A percentile compares a stretch with the other conserved stretches of the same genome.
phyloP scores from a whole-genome alignment of 306 rosid genomes.

The Prinsepia uniflora region DNA sequence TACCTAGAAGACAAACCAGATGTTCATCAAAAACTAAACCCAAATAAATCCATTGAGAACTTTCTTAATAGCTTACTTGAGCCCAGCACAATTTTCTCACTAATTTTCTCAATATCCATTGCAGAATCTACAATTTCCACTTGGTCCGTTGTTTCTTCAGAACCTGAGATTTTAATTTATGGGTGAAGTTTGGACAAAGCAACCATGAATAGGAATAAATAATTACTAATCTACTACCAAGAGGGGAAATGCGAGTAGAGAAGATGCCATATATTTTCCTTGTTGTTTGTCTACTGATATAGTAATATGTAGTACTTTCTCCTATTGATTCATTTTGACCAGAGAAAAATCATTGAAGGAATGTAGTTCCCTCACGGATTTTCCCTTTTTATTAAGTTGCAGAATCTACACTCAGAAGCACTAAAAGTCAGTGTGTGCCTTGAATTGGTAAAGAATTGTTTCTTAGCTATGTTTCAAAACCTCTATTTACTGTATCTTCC shows the following conservation, averaged over 20 bases:
- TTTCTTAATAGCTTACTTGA: background rate
- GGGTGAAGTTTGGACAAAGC: background rate
- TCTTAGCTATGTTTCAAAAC: background rate
- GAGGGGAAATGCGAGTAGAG: background rate
- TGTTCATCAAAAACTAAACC: background rate
- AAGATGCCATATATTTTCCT: too few species aligned
- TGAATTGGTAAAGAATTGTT: background rate
- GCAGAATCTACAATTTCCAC: background rate
- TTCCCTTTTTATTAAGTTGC: too few species aligned
- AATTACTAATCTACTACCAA: background rate
- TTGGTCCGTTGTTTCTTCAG: background rate
- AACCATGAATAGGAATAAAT: background rate
- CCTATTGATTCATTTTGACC: background rate
- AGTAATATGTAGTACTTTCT: background rate
- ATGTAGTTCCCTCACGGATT: too few species aligned
- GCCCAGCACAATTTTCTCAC: background rate
- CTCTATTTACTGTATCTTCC: background rate
- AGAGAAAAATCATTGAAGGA: too few species aligned
- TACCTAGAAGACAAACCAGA: slow-evolving; percentile 2
- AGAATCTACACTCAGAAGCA: background rate
- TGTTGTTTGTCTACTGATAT: too few species aligned
- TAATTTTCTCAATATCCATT: background rate
- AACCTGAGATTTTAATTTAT: background rate
- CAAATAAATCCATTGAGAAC: background rate
- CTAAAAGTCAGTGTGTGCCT: background rate